These are phyloP conservation scores for Hygrophila difformis DNA, from an alignment of 257 asterid genomes.

Conservation along the genomic window DNA sequence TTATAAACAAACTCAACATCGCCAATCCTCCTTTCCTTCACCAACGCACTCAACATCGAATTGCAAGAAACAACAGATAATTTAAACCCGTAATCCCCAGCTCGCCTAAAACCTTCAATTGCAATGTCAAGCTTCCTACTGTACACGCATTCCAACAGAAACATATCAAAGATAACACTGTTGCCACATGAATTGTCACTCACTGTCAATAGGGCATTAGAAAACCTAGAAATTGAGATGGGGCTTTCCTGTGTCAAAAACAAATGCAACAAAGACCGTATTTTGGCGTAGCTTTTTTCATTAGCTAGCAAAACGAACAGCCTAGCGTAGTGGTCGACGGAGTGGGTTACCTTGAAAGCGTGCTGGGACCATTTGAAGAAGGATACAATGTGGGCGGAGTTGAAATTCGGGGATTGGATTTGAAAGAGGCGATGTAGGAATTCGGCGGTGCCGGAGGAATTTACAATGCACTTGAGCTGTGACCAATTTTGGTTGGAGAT, in stretches of 20 bases:
- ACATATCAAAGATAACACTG: constrained; percentile 57
- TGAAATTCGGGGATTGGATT: constrained; percentile 20
- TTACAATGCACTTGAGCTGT: constrained; percentile 31
- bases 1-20: constrained; percentile 50
- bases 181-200: constrained; percentile 45
- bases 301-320: constrained; percentile 42
- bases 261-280: constrained; percentile 53
- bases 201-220: constrained; percentile 40
- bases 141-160: constrained; percentile 41
- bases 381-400: constrained; percentile 34
- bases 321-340: constrained; percentile 35
- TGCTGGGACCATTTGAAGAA: constrained; percentile 66
- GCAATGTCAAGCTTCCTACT: constrained; percentile 43
- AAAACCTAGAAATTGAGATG: constrained; percentile 37
- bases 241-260: constrained; percentile 28
- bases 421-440: constrained; percentile 41
- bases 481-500: constrained; percentile 59
- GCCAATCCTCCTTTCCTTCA: constrained; percentile 35
- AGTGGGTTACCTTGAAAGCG: constrained; percentile 29
- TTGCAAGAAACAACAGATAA: constrained; percentile 57
- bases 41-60: constrained; percentile 42
- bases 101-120: constrained; percentile 66
- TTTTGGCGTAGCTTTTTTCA: constrained; percentile 47
- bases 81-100: constrained; percentile 65
- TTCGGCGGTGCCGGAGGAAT: constrained; percentile 28